A percentile compares a stretch with the other conserved stretches of the same genome.
Conservation (phyloP, 177 flowering plant species). For the Vitis hybrid region DNA sequence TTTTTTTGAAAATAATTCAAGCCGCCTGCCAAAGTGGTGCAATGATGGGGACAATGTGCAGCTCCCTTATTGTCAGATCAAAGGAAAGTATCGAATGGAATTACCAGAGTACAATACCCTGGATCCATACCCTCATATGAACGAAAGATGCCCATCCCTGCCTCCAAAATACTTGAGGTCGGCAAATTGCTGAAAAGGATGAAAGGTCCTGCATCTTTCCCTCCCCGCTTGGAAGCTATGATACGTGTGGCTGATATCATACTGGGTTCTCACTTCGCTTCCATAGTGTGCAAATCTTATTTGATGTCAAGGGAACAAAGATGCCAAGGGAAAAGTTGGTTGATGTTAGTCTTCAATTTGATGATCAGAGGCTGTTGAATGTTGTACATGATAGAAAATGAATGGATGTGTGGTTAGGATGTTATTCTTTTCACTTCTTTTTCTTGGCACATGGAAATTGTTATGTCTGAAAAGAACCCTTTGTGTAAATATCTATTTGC, state of each 20-base stretch:
- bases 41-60: conserved; percentile 63
- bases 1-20: conserved; percentile 72
- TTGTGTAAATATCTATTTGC: too few relatives aligned
- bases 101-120: conserved; percentile 85
- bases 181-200: conserved; percentile 43
- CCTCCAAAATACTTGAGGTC: conserved; percentile 80
- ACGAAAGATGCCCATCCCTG: conserved; percentile 85
- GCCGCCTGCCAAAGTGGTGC: conserved; percentile 95
- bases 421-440: too few relatives aligned
- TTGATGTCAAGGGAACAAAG: not conserved
- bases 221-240: not conserved
- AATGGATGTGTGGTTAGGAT: not conserved
- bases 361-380: not conserved
- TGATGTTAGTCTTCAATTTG: not conserved
- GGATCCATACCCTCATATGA: conserved; percentile 88
- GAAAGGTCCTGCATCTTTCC: not conserved
- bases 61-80: conserved; percentile 91
- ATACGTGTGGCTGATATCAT: too few relatives aligned
- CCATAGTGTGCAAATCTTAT: not conserved
- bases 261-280: not conserved
- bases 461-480: too few relatives aligned
- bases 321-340: not conserved
- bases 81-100: conserved; percentile 90
- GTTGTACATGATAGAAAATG: not conserved
- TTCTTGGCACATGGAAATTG: too few relatives aligned